Conservation (phyloP, 768 basidiomycete genomes). For the Pleurotus pulmonarius region DNA sequence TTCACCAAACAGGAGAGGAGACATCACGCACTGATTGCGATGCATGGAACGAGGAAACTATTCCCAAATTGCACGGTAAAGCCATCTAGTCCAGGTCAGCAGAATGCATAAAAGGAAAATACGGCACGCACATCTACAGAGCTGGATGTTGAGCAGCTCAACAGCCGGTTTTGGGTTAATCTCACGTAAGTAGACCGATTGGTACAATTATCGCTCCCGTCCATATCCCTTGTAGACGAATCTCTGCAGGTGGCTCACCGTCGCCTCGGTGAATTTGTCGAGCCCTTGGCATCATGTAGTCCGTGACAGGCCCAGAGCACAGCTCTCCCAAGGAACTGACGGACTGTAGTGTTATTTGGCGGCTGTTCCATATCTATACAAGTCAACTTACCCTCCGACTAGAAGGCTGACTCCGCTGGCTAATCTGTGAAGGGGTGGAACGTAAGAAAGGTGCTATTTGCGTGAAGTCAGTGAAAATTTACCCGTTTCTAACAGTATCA, state of each 20-base stretch:
- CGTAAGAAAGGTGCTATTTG: neutral
- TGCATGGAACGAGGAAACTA: conserved; percentile 33
- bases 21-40: conserved; percentile 31
- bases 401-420: conserved; percentile 33
- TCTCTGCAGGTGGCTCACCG: conserved; percentile 22
- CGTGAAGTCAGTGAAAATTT: neutral
- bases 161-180: neutral
- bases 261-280: conserved; percentile 20
- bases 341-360: no score
- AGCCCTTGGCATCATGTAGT: conserved; percentile 32
- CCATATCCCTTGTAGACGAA: conserved; percentile 36
- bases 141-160: no score
- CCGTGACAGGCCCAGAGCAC: conserved; percentile 32
- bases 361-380: neutral
- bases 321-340: conserved; percentile 27
- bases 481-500: conserved; percentile 34
- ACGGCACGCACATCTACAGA: no score
- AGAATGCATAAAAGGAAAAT: no score
- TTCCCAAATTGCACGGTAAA: conserved; percentile 29
- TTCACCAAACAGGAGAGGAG: neutral
- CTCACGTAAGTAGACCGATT: conserved; percentile 29
- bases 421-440: conserved; percentile 16
- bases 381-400: conserved; percentile 24
- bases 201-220: conserved; percentile 32
- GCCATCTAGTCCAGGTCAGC: conserved; percentile 19